These are phyloP conservation scores for Cytospora leucostoma DNA, from an alignment of 2,329 filamentous ascomycete species.

Conservation along the genomic window DNA sequence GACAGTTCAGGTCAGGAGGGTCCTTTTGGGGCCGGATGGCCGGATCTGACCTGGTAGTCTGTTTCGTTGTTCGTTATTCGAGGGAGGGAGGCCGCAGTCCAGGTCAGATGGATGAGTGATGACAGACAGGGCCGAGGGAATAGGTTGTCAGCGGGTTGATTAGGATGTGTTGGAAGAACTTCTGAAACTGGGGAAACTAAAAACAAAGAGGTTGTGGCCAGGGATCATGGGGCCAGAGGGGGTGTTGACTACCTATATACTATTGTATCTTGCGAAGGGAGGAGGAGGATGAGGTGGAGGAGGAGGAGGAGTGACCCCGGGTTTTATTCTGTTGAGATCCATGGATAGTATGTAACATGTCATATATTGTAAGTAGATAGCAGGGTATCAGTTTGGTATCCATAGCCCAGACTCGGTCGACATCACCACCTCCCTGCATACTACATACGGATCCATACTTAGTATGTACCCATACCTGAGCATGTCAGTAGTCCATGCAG, in stretches of 20 bases:
- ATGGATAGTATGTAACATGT: conserved; percentile 2
- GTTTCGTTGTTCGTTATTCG: conserved; percentile 10
- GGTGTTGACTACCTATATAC: conserved; percentile 12
- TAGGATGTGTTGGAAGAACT: conserved; percentile 7
- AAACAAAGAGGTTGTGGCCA: conserved; percentile 19
- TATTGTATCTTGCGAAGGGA: too few species aligned
- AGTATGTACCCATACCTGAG: background rate
- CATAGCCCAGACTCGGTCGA: conserved; percentile 14
- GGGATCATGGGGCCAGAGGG: conserved; percentile 20
- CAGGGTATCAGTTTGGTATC: background rate
- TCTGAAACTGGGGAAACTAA: conserved; percentile 22
- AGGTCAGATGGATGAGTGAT: conserved; percentile 6
- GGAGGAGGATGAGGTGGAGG: background rate
- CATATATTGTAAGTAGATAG: background rate
- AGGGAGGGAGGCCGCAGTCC: background rate
- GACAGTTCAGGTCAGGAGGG: conserved; percentile 3
- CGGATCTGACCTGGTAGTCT: conserved; percentile 10
- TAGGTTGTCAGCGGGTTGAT: conserved; percentile 4
- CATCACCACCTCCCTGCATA: conserved; percentile 13
- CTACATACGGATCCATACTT: background rate
- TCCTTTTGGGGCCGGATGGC: conserved; percentile 7
- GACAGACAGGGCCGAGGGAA: conserved; percentile 10
- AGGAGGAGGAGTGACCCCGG: conserved; percentile 1
- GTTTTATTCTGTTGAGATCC: conserved; percentile 7
- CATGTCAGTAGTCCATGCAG: too few species aligned